Conservation (phyloP, 495 filamentous ascomycete genomes). For the Xylaria intraflava region DNA sequence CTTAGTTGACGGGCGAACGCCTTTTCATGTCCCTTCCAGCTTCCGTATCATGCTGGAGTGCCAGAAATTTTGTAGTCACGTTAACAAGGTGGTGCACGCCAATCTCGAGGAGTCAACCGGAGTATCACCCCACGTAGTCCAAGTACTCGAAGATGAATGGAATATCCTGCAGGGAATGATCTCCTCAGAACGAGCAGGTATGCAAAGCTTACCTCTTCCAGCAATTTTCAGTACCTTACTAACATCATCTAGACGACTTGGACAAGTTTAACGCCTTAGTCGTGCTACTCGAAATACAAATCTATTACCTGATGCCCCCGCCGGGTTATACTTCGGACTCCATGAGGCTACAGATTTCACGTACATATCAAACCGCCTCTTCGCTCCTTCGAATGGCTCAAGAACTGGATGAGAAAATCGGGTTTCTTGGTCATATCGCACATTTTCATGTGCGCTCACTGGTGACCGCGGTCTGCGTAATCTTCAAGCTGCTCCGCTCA, state of each 20-base stretch:
- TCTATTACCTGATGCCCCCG: constrained; percentile 40
- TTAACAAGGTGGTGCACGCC: constrained; percentile 34
- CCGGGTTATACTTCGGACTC: constrained; percentile 28
- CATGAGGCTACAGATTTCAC: constrained; percentile 36
- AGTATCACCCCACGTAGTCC: constrained; percentile 34
- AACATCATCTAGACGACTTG: constrained; percentile 22
- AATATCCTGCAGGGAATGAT: constrained; percentile 32
- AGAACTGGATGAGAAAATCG: constrained; percentile 24
- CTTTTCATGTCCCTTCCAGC: constrained; percentile 31
- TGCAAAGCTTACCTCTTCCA: neutral
- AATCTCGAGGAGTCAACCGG: constrained; percentile 36
- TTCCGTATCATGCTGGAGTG: constrained; percentile 37
- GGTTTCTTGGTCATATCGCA: constrained; percentile 34
- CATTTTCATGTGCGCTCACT: constrained; percentile 37
- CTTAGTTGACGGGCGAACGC: constrained; percentile 28
- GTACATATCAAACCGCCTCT: constrained; percentile 35
- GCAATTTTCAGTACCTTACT: neutral
- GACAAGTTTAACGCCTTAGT: constrained; percentile 36
- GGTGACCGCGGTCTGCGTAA: constrained; percentile 29
- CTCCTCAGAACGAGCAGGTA: constrained; percentile 37
- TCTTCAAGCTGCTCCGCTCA: constrained; percentile 35
- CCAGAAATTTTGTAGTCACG: constrained; percentile 33
- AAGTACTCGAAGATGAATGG: constrained; percentile 39
- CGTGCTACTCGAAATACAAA: constrained; percentile 38
- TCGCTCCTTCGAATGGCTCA: constrained; percentile 26